Percentiles rank a stretch among this genome's conserved stretches.
These are phyloP conservation scores for Gillenia trifoliata DNA, from an alignment of 306 rosid genomes.

Conservation along the genomic window DNA sequence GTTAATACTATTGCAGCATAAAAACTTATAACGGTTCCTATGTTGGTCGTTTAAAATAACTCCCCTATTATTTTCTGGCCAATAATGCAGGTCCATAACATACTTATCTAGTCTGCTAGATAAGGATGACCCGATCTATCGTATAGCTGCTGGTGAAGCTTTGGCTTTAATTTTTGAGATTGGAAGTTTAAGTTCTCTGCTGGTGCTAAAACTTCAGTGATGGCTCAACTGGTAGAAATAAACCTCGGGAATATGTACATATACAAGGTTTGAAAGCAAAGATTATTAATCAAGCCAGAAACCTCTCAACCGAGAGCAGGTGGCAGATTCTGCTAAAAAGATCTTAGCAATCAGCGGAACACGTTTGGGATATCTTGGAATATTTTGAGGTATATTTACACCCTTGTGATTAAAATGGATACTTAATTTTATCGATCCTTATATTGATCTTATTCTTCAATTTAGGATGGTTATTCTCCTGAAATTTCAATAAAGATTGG, in stretches of 20 bases:
- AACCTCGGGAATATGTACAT: conserved; percentile 47
- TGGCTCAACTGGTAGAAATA: conserved; percentile 38
- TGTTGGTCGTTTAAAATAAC: too few species aligned
- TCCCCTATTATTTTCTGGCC: neutral
- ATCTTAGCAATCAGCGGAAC: conserved; percentile 82
- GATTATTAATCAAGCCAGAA: conserved; percentile 69
- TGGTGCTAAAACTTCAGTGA: conserved; percentile 39
- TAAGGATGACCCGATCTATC: conserved; percentile 82
- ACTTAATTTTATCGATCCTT: neutral
- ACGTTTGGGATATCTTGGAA: conserved; percentile 70
- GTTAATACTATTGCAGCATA: too few species aligned
- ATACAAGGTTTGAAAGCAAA: conserved; percentile 78
- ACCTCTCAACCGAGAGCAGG: conserved; percentile 85
- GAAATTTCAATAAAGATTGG: conserved; percentile 74
- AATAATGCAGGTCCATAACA: conserved; percentile 59
- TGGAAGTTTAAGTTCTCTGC: conserved; percentile 50
- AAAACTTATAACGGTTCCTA: too few species aligned
- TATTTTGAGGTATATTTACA: conserved; percentile 65
- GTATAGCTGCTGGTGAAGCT: conserved; percentile 96
- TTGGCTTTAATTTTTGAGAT: conserved; percentile 80
- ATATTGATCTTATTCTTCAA: conserved; percentile 21
- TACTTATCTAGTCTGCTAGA: conserved; percentile 80
- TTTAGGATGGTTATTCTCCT: conserved; percentile 68
- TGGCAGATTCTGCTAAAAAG: conserved; percentile 74
- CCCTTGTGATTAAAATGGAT: conserved; percentile 1